Evolutionary conservation across 768 basidiomycete species (phyloP).

Genomic region (Trichaptum fuscoviolaceum): DNA sequence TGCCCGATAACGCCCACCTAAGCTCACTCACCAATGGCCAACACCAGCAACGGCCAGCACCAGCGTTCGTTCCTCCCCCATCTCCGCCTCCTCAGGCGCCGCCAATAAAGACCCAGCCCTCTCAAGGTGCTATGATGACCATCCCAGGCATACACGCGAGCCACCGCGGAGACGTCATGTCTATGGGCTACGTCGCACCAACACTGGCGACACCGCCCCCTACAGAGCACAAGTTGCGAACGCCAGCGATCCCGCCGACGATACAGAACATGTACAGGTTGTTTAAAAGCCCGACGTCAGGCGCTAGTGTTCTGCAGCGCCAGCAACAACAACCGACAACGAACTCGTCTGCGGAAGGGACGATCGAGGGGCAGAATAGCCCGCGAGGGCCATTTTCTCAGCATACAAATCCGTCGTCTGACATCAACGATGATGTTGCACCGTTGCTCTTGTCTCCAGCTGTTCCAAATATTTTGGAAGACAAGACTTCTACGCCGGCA

Average conservation of each 20-base stretch:
- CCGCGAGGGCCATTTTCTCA: slow-evolving; percentile 5
- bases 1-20: not conserved
- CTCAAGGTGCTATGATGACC: slow-evolving; percentile 72
- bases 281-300: slow-evolving; percentile 53
- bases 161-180: slow-evolving; percentile 81
- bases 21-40: not conserved
- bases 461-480: slow-evolving; percentile 16
- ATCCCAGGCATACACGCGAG: slow-evolving; percentile 86
- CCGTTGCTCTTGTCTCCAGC: slow-evolving; percentile 20
- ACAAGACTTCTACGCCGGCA: slow-evolving; percentile 14
- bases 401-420: slow-evolving; percentile 13
- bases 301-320: slow-evolving; percentile 9
- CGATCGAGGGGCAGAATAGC: not conserved
- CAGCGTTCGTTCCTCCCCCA: slow-evolving; percentile 13
- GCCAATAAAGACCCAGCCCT: slow-evolving; percentile 70
- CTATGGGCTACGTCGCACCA: slow-evolving; percentile 69
- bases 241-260: slow-evolving; percentile 52
- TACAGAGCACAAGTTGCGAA: slow-evolving; percentile 36
- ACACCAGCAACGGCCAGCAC: not conserved
- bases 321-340: slow-evolving; percentile 4
- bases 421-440: slow-evolving; percentile 24
- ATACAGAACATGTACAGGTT: slow-evolving; percentile 70
- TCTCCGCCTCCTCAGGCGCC: slow-evolving; percentile 24
- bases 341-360: not conserved
- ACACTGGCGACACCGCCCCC: slow-evolving; percentile 30